phyloP scores from a whole-genome alignment of 306 rosid species.

The Vigna mungo region DNA sequence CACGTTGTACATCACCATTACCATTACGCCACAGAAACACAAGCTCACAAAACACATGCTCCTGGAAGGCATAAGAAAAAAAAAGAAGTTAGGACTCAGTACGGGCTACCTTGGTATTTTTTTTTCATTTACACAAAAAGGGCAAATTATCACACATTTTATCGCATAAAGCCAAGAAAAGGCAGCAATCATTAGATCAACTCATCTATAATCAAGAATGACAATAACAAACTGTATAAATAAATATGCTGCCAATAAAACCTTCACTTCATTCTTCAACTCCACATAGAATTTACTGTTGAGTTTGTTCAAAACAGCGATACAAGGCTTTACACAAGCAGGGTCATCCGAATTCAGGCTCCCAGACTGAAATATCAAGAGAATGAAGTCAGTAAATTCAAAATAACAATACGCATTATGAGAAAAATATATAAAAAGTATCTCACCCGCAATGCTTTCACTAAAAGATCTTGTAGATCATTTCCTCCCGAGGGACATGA shows the following conservation, averaged over 20 bases:
- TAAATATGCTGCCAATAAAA: constrained; percentile 42
- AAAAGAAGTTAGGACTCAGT: constrained; percentile 35
- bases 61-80: constrained; percentile 57
- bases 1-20: constrained; percentile 68
- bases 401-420: not conserved
- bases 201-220: constrained; percentile 7
- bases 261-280: constrained; percentile 72
- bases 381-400: constrained; percentile 36
- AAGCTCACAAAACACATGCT: constrained; percentile 66
- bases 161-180: constrained; percentile 7
- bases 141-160: not conserved
- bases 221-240: constrained; percentile 26
- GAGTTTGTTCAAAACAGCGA: constrained; percentile 73
- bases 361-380: constrained; percentile 62
- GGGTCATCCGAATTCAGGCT: constrained; percentile 58
- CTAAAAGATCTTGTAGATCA: constrained; percentile 57
- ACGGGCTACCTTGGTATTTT: not conserved
- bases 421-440: constrained; percentile 36
- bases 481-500: constrained; percentile 64
- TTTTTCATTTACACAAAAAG: constrained; percentile 4
- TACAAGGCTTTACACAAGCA: constrained; percentile 73
- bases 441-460: constrained; percentile 76
- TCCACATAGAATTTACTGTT: constrained; percentile 58
- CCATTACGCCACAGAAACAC: constrained; percentile 63
- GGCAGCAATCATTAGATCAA: not conserved